Base-by-base conservation (phyloP, 306 rosid species). In the Hippophae gyantsensis region DNA sequence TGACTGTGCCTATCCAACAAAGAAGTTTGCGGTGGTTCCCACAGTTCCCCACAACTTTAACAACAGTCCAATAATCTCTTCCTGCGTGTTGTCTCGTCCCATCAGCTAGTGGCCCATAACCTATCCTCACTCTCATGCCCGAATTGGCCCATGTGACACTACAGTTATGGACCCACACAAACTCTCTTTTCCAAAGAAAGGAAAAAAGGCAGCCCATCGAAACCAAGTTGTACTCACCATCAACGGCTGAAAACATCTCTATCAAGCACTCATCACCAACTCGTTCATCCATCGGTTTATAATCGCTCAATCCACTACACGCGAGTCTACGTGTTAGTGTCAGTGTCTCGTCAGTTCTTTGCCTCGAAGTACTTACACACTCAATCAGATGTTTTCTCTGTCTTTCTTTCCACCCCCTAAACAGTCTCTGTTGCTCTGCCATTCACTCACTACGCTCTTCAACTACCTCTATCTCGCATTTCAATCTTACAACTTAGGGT, bases 361-460 rank as follows among this genome's bases (percentile, higher is more conserved):
- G 78, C 78, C 79, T 74, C 74, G 79, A 74, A 64, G 55, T 13
- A 14, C 71, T 18, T 61, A 54, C 70, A 68, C 58, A 38, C 69
- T 14, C 9, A 18, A 25, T 60, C 72, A 51, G 74, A 61, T 64
- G 61, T 62, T 52, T 53, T 13, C 61, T 54, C 66, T 45, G 23
- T 43, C n/a, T 23, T 43, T 6, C 43, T 48, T 57, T 54, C 43
- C 32, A 18, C 23, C 23, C 46, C 5, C 23, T 40, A 27, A 8
- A 13, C 43, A 55, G 14, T 38, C 41, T 44, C 60, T 48, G 53
- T 43, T 42, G 38, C 43, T 38, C 13, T 44, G 14, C 64, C 49
- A 52, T 51, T 57, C 46, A 52, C 61, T 44, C 50, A 18, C 12
- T 12, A 50, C 9, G 1, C 2, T 2, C 12, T n/a, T 43, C 38